These are phyloP conservation scores for Taphrina flavorubra DNA, from an alignment of 1,139 yeast species.

Conservation along the genomic window DNA sequence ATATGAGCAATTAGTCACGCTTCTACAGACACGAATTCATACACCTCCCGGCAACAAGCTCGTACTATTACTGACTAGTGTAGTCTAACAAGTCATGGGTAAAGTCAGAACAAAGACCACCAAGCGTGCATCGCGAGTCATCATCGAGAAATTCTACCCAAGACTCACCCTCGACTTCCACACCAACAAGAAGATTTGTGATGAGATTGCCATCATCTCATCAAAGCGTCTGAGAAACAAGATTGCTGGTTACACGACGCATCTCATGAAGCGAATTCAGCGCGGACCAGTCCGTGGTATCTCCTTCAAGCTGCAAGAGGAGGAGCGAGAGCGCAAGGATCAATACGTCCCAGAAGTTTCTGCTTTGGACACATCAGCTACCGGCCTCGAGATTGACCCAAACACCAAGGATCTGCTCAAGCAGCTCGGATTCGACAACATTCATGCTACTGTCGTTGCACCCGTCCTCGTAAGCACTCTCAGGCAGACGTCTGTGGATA, in stretches of 20 bases:
- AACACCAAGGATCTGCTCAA: constrained; percentile 97
- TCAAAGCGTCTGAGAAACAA: constrained; percentile 99
- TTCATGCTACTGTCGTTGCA: constrained; percentile 64
- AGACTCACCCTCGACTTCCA: constrained; percentile 99
- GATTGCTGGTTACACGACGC: constrained; percentile 99
- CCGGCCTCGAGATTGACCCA: constrained; percentile 95
- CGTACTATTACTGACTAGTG: neutral
- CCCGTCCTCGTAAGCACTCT: constrained; percentile 26
- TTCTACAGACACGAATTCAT: neutral
- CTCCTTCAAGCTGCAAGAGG: constrained; percentile 99
- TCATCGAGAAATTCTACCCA: constrained; percentile 99
- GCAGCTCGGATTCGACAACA: constrained; percentile 87
- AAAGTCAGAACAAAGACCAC: constrained; percentile 99
- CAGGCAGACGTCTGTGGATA: neutral
- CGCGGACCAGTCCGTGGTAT: constrained; percentile 99
- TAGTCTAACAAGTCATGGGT: constrained; percentile 60
- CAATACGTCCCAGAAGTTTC: constrained; percentile 99
- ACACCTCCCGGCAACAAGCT: neutral
- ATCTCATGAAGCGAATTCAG: constrained; percentile 99
- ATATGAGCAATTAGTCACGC: neutral
- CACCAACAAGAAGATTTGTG: constrained; percentile 99
- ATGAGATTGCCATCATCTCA: constrained; percentile 98
- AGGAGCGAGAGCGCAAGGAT: constrained; percentile 99
- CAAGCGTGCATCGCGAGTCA: constrained; percentile 99
- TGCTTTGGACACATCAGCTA: constrained; percentile 97